Conservation (phyloP, 257 asterid species). For the Ocimum tenuiflorum region DNA sequence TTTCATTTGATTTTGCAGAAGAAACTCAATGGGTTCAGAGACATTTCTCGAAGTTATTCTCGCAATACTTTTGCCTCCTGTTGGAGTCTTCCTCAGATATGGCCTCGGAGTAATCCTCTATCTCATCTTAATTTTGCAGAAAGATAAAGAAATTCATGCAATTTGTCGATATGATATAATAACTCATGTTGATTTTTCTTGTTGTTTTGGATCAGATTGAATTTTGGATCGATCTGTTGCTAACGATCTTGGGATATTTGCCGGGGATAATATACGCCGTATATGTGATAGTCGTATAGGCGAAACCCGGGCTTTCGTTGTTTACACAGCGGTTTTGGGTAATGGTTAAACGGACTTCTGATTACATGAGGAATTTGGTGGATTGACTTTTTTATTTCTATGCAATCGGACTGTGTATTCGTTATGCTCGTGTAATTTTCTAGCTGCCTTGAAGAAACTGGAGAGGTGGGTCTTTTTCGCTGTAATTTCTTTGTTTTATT, state of each 20-base stretch:
- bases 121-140: background rate
- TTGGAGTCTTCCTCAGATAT: constrained; percentile 87
- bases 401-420: no score
- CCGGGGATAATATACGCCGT: constrained; percentile 86
- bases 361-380: no score
- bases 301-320: no score
- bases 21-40: constrained; percentile 62
- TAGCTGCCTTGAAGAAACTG: no score
- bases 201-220: constrained; percentile 44
- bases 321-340: no score
- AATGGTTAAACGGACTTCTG: background rate
- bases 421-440: no score
- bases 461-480: no score
- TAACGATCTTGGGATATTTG: constrained; percentile 71
- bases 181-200: no score
- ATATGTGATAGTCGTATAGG: constrained; percentile 57
- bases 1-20: background rate
- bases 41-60: constrained; percentile 74
- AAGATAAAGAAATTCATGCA: background rate
- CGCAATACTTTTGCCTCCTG: constrained; percentile 83
- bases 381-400: no score
- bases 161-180: background rate
- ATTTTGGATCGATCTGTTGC: constrained; percentile 78
- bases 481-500: no score
- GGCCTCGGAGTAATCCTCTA: constrained; percentile 63